Evolutionary conservation across 352 stramenopile genomes (phyloP).

Genomic region (Pythium monospermum): DNA sequence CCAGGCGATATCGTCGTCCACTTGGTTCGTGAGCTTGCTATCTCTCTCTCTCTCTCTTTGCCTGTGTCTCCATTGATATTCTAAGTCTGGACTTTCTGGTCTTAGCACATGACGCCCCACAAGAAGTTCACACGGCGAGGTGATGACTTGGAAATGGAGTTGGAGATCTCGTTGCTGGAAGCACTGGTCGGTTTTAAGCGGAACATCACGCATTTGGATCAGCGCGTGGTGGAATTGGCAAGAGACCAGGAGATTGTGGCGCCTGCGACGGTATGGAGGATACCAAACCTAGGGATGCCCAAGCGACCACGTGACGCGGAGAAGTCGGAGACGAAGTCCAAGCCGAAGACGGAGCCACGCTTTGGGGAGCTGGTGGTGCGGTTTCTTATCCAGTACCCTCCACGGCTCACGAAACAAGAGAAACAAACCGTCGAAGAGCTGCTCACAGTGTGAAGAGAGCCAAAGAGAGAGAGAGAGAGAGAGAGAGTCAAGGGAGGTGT

Average conservation of each 20-base stretch:
- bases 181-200: conserved; percentile 89
- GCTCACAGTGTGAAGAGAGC: conserved; percentile 1
- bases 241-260: conserved; percentile 78
- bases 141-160: conserved; percentile 87
- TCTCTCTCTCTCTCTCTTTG: background rate
- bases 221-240: conserved; percentile 68
- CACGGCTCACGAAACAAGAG: conserved; percentile 26
- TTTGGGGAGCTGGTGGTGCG: conserved; percentile 87
- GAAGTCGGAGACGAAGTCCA: too few relatives aligned
- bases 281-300: conserved; percentile 91
- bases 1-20: conserved; percentile 31
- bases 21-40: conserved; percentile 6
- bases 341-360: too few relatives aligned
- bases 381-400: conserved; percentile 91
- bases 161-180: conserved; percentile 92
- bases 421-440: conserved; percentile 8
- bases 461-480: background rate
- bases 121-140: conserved; percentile 80
- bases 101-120: conserved; percentile 29
- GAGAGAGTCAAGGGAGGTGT: background rate
- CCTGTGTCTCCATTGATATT: background rate
- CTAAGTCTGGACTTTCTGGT: too few relatives aligned
- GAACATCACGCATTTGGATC: conserved; percentile 88
- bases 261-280: conserved; percentile 73
- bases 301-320: conserved; percentile 47